These are phyloP conservation scores for Aethionema arabicum DNA, from an alignment of 345 rosid genomes.

Conservation along the genomic window DNA sequence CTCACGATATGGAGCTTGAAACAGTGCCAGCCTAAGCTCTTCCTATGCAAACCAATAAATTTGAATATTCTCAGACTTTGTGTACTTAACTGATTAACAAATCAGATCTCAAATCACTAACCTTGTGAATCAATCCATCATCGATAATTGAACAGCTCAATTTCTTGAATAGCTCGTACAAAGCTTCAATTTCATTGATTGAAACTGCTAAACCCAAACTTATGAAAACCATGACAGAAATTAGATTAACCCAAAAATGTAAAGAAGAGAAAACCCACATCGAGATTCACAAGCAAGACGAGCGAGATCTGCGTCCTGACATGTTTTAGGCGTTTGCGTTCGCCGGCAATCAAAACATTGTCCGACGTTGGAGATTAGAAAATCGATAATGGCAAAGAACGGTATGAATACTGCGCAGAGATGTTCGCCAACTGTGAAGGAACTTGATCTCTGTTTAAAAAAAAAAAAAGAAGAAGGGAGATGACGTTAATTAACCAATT, in stretches of 20 bases:
- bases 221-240: neutral
- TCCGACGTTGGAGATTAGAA: constrained; percentile 39
- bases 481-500: constrained; percentile 7
- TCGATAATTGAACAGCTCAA: constrained; percentile 60
- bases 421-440: constrained; percentile 58
- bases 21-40: constrained; percentile 77
- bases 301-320: constrained; percentile 37
- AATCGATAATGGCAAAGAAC: constrained; percentile 49
- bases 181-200: constrained; percentile 71
- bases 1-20: constrained; percentile 59
- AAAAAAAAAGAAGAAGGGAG: neutral
- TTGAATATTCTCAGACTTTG: neutral
- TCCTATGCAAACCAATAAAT: constrained; percentile 48
- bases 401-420: constrained; percentile 67
- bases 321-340: constrained; percentile 9
- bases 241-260: neutral
- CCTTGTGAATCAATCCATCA: constrained; percentile 84
- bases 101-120: constrained; percentile 12
- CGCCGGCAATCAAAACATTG: constrained; percentile 47
- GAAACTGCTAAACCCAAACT: constrained; percentile 46
- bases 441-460: constrained; percentile 49
- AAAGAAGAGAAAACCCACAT: constrained; percentile 39
- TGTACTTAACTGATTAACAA: neutral
- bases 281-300: constrained; percentile 62
- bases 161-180: constrained; percentile 68